A percentile compares a stretch with the other conserved stretches of the same genome.
These are phyloP conservation scores for Cornus suecica DNA, from an alignment of 148 eudicot genomes.

Conservation along the genomic window DNA sequence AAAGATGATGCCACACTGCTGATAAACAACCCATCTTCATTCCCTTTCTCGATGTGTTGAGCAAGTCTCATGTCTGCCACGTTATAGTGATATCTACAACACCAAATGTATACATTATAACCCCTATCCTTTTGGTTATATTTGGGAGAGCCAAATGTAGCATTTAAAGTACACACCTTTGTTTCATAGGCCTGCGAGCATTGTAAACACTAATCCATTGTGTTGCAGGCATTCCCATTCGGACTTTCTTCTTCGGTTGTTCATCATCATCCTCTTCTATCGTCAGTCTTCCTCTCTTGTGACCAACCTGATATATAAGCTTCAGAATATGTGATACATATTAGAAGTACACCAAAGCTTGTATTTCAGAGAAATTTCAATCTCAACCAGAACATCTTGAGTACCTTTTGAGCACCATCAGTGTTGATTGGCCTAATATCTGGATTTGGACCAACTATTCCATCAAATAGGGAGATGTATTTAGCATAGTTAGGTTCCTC, in stretches of 20 bases:
- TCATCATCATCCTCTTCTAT: conserved; percentile 82
- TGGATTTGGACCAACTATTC: conserved; percentile 91
- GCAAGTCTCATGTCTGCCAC: conserved; percentile 80
- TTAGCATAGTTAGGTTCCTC: conserved; percentile 94
- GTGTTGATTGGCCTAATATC: conserved; percentile 88
- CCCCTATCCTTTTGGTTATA: conserved; percentile 3
- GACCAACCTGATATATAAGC: conserved; percentile 89
- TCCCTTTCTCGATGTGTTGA: conserved; percentile 87
- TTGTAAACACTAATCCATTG: conserved; percentile 93
- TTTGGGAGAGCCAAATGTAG: conserved; percentile 1
- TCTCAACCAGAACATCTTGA: neutral
- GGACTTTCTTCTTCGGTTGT: conserved; percentile 82
- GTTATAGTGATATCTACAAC: conserved; percentile 84
- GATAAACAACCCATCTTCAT: conserved; percentile 76
- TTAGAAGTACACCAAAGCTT: conserved; percentile 2
- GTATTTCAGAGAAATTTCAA: neutral
- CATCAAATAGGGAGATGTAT: conserved; percentile 84
- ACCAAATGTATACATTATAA: conserved; percentile 9
- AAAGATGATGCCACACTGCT: conserved; percentile 80
- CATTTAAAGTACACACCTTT: conserved; percentile 42
- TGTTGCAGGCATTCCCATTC: conserved; percentile 93
- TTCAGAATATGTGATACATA: conserved; percentile 18
- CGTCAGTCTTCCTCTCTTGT: conserved; percentile 75
- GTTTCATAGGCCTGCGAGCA: conserved; percentile 94
- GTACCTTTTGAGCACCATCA: conserved; percentile 96